Evolutionary conservation across 2,329 filamentous ascomycete genomes (phyloP).

Genomic region (Exophiala calicioides): DNA sequence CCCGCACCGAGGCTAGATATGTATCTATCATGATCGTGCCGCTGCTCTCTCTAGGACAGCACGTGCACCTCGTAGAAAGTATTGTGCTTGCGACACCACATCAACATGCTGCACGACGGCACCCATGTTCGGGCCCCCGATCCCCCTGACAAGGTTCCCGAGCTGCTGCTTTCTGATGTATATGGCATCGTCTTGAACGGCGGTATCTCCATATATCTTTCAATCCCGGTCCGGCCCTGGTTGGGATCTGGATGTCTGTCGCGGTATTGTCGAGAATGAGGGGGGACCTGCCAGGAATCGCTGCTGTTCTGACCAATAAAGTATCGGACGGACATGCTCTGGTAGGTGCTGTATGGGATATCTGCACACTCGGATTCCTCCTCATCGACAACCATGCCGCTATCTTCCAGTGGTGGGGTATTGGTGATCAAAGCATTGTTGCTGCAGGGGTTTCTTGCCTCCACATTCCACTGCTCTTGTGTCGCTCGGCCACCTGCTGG

Average conservation of each 20-base stretch:
- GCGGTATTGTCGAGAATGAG: conserved; percentile 23
- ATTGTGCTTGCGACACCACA: conserved; percentile 26
- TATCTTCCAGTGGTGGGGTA: conserved; percentile 19
- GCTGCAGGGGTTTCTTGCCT: neutral
- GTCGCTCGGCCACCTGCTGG: neutral
- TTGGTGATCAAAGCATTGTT: conserved; percentile 3
- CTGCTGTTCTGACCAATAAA: conserved; percentile 24
- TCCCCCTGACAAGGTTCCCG: conserved; percentile 6
- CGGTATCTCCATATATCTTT: conserved; percentile 28
- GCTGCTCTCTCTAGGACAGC: conserved; percentile 14
- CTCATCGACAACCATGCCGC: conserved; percentile 13
- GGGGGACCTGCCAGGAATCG: conserved; percentile 23
- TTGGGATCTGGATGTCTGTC: conserved; percentile 16
- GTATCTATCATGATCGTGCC: conserved; percentile 3
- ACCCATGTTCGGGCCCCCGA: conserved; percentile 22
- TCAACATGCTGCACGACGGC: conserved; percentile 23
- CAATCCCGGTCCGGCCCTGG: conserved; percentile 9
- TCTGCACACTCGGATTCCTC: conserved; percentile 6
- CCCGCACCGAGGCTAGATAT: conserved; percentile 7
- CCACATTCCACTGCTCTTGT: conserved; percentile 23
- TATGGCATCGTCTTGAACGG: conserved; percentile 25
- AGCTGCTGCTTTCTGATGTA: conserved; percentile 19
- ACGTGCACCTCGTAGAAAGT: conserved; percentile 26
- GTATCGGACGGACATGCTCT: conserved; percentile 22
- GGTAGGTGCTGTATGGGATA: conserved; percentile 22